Conservation (phyloP, 352 stramenopile genomes). For the Lagenidium giganteum region DNA sequence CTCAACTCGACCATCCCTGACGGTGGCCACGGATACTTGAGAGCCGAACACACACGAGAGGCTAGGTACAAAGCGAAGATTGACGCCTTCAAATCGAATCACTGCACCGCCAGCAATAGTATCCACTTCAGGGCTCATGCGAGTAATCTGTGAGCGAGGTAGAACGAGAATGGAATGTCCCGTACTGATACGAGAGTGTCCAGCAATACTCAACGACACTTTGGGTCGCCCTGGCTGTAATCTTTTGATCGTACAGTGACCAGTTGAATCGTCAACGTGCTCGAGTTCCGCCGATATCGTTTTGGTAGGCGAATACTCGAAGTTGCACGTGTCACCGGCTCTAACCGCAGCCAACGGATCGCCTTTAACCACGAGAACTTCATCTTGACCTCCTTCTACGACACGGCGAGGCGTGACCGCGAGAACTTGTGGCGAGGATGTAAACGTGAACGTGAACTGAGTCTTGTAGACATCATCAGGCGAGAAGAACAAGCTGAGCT, state of each 20-base stretch:
- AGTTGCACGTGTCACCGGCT: not conserved
- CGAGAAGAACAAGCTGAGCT: slow-evolving; percentile 7
- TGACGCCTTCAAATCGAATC: not conserved
- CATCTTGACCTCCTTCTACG: slow-evolving; percentile 7
- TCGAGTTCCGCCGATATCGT: too few species aligned
- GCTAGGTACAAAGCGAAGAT: not conserved
- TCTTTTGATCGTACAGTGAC: slow-evolving; percentile 6
- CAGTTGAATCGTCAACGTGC: slow-evolving; percentile 3
- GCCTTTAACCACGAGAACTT: slow-evolving; percentile 1
- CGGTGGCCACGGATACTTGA: too few species aligned
- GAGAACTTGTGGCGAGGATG: slow-evolving; percentile 1
- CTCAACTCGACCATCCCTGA: too few species aligned
- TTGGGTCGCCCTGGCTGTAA: slow-evolving; percentile 4
- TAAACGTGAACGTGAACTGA: slow-evolving; percentile 10
- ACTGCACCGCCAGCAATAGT: not conserved
- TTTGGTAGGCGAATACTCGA: not conserved
- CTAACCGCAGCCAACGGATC: slow-evolving; percentile 9
- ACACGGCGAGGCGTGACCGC: slow-evolving; percentile 5
- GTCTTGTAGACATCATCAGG: slow-evolving; percentile 4
- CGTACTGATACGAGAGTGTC: not conserved
- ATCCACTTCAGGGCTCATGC: not conserved
- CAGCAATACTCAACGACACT: slow-evolving; percentile 1
- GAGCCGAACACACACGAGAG: not conserved
- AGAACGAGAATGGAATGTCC: slow-evolving; percentile 3
- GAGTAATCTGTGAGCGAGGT: slow-evolving; percentile 1